Evolutionary conservation across 2,329 filamentous ascomycete species (phyloP), one percentile per base, ranked within the genome.

Genomic region (Colletotrichum eleusines): DNA sequence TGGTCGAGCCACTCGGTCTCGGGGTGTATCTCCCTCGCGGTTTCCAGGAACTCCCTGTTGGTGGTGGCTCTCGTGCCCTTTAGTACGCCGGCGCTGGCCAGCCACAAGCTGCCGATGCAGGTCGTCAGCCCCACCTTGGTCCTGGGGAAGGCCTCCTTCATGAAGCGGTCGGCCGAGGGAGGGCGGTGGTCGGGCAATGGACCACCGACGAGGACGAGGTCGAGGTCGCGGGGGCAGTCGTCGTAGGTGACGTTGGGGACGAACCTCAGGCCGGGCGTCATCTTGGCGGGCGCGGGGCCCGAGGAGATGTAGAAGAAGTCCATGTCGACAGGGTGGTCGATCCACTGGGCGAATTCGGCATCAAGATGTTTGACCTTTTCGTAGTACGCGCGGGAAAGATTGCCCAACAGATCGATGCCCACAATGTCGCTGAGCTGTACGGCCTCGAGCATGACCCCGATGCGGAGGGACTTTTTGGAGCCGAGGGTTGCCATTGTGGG

Each of bases 401-500:
- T 81, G 70, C 78, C 80, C 46, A 84, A 65, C 53, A 83, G 73
- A 74, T 83, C 82, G 71, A 82, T 77, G 72, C 80, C 79, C 23
- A 78, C 73, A 51, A 84, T 78, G 74, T 83, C 82, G 62, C 76
- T 74, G 69, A 83, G 76, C 76, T 83, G 82, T 44, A 79, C 77
- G 31, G 75, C 66, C 69, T 83, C 80, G 73, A 79, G 77, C 66
- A 83, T 77, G 51, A 83, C 78, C 69, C 77, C 81, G 73, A 84
- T 77, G 73, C 80, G 81, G 61, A 83, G 76, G 18, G 53, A 59
- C 48, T 73, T 69, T 18, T 71, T 71, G 23, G 61, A 66, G 31
- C 64, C 68, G 9, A 71, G 58, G 20, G 63, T 23, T 14, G 50
- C 33, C 67, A 70, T 67, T 20, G 46, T 62, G 50, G 7, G 33